Evolutionary conservation across 371 early-diverging fungal species (phyloP).

Genomic region (Mortierella sp.): DNA sequence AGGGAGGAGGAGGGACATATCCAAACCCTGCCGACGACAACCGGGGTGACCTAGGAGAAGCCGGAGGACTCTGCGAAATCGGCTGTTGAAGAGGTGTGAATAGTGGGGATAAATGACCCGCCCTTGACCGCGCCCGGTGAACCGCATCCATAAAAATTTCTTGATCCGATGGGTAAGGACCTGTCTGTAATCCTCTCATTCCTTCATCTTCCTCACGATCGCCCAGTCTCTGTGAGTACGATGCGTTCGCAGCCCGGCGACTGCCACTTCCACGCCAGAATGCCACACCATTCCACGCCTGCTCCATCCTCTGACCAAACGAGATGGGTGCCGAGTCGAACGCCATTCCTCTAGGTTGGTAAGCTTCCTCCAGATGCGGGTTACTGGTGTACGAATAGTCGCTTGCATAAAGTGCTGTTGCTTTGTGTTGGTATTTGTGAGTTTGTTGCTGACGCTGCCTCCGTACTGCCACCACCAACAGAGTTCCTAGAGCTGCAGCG

Average conservation of each 20-base stretch:
- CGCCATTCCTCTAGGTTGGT: slow-evolving; percentile 39
- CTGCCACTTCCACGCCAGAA: slow-evolving; percentile 23
- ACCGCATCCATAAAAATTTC: slow-evolving; percentile 56
- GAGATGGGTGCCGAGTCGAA: slow-evolving; percentile 28
- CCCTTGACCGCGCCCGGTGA: slow-evolving; percentile 48
- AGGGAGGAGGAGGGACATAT: background rate
- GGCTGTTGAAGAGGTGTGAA: slow-evolving; percentile 50
- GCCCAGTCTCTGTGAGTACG: slow-evolving; percentile 35
- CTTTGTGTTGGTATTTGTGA: slow-evolving; percentile 11
- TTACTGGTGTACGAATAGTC: slow-evolving; percentile 21
- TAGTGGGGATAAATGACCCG: slow-evolving; percentile 31
- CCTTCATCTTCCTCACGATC: slow-evolving; percentile 36
- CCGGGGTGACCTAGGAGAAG: slow-evolving; percentile 28
- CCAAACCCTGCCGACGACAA: slow-evolving; percentile 17
- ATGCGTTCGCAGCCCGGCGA: slow-evolving; percentile 19
- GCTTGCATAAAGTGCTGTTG: slow-evolving; percentile 27
- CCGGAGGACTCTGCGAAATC: slow-evolving; percentile 24
- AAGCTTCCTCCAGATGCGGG: slow-evolving; percentile 25
- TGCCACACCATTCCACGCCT: slow-evolving; percentile 24
- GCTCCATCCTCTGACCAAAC: slow-evolving; percentile 37
- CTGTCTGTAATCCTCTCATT: slow-evolving; percentile 16
- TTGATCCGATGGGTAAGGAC: slow-evolving; percentile 35
- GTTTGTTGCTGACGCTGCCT: slow-evolving; percentile 14
- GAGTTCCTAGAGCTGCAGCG: slow-evolving; percentile 15
- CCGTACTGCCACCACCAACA: slow-evolving; percentile 15